Conservation (phyloP, 2,329 filamentous ascomycete genomes). For the Paramyrothecium sp. region DNA sequence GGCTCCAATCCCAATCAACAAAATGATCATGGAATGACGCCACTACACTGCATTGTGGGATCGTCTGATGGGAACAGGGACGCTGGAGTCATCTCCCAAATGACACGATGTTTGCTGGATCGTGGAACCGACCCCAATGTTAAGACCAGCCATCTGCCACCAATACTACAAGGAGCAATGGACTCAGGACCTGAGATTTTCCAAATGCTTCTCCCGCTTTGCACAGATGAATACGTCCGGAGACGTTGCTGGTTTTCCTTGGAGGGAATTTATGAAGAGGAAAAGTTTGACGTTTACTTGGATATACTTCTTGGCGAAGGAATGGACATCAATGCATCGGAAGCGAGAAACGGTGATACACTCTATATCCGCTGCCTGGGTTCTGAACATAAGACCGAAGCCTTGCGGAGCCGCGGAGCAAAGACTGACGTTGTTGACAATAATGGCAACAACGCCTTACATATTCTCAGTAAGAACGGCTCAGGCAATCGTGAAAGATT, state of each 20-base stretch:
- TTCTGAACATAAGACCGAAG: neutral
- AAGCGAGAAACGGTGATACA: slow-evolving; percentile 4
- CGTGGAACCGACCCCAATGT: slow-evolving; percentile 11
- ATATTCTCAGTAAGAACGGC: neutral
- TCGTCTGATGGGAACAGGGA: too few species aligned
- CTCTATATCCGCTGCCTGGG: slow-evolving; percentile 11
- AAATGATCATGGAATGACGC: slow-evolving; percentile 2
- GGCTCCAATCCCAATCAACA: slow-evolving; percentile 11
- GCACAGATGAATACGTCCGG: neutral
- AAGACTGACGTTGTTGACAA: slow-evolving; percentile 1
- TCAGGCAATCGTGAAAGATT: neutral
- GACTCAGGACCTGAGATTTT: slow-evolving; percentile 1
- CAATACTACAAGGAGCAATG: too few species aligned
- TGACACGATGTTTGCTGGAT: slow-evolving; percentile 12
- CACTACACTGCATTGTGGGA: too few species aligned
- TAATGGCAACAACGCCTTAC: slow-evolving; percentile 13
- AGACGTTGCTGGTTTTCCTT: slow-evolving; percentile 12
- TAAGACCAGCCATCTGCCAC: neutral
- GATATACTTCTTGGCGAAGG: slow-evolving; percentile 10
- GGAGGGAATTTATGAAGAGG: rapidly evolving
- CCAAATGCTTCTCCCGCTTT: slow-evolving; percentile 7
- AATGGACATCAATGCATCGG: slow-evolving; percentile 9
- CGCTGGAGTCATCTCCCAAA: neutral
- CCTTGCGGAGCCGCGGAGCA: slow-evolving; percentile 9
- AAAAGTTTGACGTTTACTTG: slow-evolving; percentile 5